Evolutionary conservation across 345 rosid genomes (phyloP).

Genomic region (Litchi chinensis): DNA sequence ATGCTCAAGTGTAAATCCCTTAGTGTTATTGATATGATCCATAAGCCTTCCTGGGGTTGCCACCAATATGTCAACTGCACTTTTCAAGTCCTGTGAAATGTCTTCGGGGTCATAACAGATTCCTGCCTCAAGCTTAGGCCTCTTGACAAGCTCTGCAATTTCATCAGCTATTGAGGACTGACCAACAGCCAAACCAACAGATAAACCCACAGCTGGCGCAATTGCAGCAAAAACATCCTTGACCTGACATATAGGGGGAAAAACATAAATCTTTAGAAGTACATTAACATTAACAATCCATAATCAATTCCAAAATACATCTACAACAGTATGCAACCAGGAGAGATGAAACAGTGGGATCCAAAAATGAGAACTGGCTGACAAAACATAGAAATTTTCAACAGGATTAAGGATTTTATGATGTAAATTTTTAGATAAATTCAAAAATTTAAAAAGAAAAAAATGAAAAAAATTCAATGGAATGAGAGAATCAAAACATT

Average conservation of each 20-base stretch:
- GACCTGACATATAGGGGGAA: constrained; percentile 48
- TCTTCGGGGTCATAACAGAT: constrained; percentile 82
- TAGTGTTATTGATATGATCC: constrained; percentile 88
- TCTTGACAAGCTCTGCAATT: constrained; percentile 73
- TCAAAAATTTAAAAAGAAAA: neutral
- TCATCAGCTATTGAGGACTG: constrained; percentile 91
- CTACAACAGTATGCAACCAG: neutral
- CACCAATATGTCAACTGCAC: constrained; percentile 88
- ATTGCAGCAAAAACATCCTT: constrained; percentile 88
- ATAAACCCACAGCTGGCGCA: constrained; percentile 89
- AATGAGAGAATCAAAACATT: neutral
- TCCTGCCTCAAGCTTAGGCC: constrained; percentile 78
- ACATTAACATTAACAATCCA: neutral
- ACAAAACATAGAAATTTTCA: neutral
- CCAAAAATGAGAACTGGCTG: neutral
- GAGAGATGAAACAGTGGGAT: neutral
- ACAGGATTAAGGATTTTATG: neutral
- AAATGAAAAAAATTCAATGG: neutral
- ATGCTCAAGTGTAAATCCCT: constrained; percentile 93
- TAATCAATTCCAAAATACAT: neutral
- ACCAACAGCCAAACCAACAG: constrained; percentile 96
- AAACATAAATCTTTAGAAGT: constrained; percentile 9
- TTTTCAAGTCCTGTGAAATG: constrained; percentile 49
- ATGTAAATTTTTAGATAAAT: neutral
- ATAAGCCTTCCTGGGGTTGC: constrained; percentile 99